Percentiles rank a stretch among this genome's conserved stretches.
Conservation (phyloP, 2,329 filamentous ascomycete species). For the Cercospora sp. region DNA sequence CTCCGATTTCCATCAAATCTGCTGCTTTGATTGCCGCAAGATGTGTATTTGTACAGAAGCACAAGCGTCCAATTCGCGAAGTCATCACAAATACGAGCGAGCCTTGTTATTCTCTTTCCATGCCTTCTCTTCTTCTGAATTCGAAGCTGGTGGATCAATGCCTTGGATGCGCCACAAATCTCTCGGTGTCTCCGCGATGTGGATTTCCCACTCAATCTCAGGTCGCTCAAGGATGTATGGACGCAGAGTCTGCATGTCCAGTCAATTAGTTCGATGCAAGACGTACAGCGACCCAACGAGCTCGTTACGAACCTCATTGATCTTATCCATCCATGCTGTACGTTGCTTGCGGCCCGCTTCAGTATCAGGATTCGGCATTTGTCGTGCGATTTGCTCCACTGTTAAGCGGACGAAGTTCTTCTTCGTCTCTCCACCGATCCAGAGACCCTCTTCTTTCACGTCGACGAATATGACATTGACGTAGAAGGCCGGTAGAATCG, state of each 20-base stretch:
- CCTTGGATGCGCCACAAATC: not conserved
- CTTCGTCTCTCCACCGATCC: not conserved
- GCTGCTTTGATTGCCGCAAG: too few relatives aligned
- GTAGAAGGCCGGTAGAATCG: not conserved
- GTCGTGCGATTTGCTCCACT: not conserved
- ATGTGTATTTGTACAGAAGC: not conserved
- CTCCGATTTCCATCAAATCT: too few relatives aligned
- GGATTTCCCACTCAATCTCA: not conserved
- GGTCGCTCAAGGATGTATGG: not conserved
- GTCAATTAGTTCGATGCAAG: not conserved
- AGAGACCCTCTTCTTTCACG: not conserved
- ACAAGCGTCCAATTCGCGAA: not conserved
- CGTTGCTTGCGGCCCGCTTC: not conserved
- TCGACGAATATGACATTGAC: not conserved
- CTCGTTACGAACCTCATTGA: not conserved
- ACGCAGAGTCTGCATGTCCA: not conserved
- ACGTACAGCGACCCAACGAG: too few relatives aligned
- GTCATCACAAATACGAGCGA: not conserved
- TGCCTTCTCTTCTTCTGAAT: not conserved
- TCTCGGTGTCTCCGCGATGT: not conserved
- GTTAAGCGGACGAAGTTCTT: slow-evolving; percentile 1
- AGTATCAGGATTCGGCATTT: not conserved
- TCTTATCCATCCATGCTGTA: not conserved
- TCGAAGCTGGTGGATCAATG: not conserved
- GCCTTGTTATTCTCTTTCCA: not conserved